Evolutionary conservation across 2,329 filamentous ascomycete species (phyloP), one percentile per base, ranked within the genome.

Genomic region (Talaromyces atroroseus): DNA sequence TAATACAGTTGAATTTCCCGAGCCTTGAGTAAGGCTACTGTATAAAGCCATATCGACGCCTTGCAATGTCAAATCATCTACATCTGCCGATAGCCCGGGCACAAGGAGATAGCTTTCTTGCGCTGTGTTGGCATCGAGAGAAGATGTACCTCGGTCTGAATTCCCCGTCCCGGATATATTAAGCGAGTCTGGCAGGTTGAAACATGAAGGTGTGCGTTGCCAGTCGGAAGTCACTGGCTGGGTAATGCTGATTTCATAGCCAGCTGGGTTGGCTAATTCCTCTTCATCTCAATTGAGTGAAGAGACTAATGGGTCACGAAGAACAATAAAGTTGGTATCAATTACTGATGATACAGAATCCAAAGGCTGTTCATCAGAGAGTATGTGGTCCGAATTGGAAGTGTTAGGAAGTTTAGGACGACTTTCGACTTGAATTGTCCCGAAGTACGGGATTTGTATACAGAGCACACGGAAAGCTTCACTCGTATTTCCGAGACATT

Each of bases 371-470:
- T 40, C n/a, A 4, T 40, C 36, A 14, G 3, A 18, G n/a, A 6
- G n/a, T n/a, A 46, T 23, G 6, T 46, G 20, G 4, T 12, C 24
- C 44, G 3, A 14, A 2, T 24, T n/a, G 2, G 6, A 2, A 46
- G 10, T n/a, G 14, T 46, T 20, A 11, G 16, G 18, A 40, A 40
- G 3, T 3, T 4, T 18, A 52, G 49, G 38, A 45, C 18, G 49
- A 18, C 61, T 61, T 14, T 63, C 63, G 26, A 78, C 72, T 26
- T 65, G 67, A 16, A 80, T 66, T 1, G 65, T 69, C 1, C 76
- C 75, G 21, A 77, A 67, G 42, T 75, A 74, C 0, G 78, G 78
- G 18, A 80, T 72, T 12, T 70, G 64, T 12, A 80, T 72, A 18
- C 61, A 60, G 2, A 78, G 57, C 5, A 65, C 57, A 1, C 61